Evolutionary conservation across 2,329 filamentous ascomycete genomes (phyloP).

Genomic region (Penicillium thymicola): DNA sequence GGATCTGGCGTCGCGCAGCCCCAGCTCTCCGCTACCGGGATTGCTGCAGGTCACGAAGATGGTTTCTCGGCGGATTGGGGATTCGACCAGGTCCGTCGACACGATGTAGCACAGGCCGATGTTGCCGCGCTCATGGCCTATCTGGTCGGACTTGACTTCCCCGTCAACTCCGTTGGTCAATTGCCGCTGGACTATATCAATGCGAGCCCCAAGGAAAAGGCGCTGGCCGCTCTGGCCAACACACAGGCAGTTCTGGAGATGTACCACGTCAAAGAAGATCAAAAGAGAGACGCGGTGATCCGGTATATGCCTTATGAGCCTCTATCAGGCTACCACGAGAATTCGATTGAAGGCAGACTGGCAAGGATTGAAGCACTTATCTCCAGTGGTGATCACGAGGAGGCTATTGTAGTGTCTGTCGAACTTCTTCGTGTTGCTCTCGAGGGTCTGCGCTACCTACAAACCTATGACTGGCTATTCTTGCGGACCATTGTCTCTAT

Average conservation of each 20-base stretch:
- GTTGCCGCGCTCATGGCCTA: constrained; percentile 95
- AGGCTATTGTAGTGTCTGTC: constrained; percentile 75
- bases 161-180: constrained; percentile 93
- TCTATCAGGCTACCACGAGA: constrained; percentile 60
- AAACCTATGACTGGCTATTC: constrained; percentile 99
- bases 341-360: constrained; percentile 64
- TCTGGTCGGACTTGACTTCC: constrained; percentile 80
- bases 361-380: constrained; percentile 67
- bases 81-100: constrained; percentile 72
- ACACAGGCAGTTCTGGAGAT: constrained; percentile 87
- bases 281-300: constrained; percentile 72
- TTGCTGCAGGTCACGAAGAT: constrained; percentile 81
- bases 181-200: constrained; percentile 80
- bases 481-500: constrained; percentile 80
- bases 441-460: constrained; percentile 83
- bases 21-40: constrained; percentile 50
- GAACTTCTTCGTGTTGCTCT: constrained; percentile 73
- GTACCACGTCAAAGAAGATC: constrained; percentile 88
- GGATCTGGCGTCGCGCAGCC: constrained; percentile 85
- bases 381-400: constrained; percentile 61
- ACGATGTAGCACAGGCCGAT: constrained; percentile 93
- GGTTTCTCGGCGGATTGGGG: constrained; percentile 84
- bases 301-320: constrained; percentile 72
- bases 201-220: constrained; percentile 70
- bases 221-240: constrained; percentile 79